phyloP scores from a whole-genome alignment of 1,284 basidiomycete species.

The Cryptococcus hybrid region DNA sequence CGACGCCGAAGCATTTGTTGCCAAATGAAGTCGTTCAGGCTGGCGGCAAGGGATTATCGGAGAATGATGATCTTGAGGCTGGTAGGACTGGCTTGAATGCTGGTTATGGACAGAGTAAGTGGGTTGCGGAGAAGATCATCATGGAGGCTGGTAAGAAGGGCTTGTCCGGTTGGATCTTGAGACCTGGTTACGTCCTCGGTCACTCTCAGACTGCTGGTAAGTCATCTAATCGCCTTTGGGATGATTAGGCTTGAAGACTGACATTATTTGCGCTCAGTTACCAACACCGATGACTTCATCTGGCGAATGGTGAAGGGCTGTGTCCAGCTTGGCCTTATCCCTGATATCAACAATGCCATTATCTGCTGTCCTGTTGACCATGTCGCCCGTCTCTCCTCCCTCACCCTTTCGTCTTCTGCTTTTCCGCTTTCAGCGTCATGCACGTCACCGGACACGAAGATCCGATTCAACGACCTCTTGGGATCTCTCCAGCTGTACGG shows the following conservation, averaged over 20 bases:
- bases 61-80: constrained; percentile 88
- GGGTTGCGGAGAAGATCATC: constrained; percentile 94
- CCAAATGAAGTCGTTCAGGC: constrained; percentile 65
- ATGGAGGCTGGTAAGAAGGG: constrained; percentile 88
- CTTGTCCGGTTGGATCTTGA: constrained; percentile 80
- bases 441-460: constrained; percentile 72
- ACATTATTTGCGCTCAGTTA: constrained; percentile 58
- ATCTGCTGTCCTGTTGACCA: constrained; percentile 99
- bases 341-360: constrained; percentile 97
- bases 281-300: constrained; percentile 99
- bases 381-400: constrained; percentile 78
- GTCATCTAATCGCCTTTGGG: too few relatives aligned
- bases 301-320: constrained; percentile 99
- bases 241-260: background rate
- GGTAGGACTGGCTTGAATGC: constrained; percentile 73
- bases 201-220: constrained; percentile 80
- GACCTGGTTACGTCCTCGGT: constrained; percentile 95
- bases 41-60: constrained; percentile 69
- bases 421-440: constrained; percentile 53
- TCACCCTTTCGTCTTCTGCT: constrained; percentile 68
- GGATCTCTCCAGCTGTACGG: constrained; percentile 75
- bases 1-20: constrained; percentile 70
- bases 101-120: constrained; percentile 97
- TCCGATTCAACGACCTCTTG: constrained; percentile 88
- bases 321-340: constrained; percentile 89